phyloP scores from a whole-genome alignment of 768 basidiomycete species.

The Calocybe cyanea region DNA sequence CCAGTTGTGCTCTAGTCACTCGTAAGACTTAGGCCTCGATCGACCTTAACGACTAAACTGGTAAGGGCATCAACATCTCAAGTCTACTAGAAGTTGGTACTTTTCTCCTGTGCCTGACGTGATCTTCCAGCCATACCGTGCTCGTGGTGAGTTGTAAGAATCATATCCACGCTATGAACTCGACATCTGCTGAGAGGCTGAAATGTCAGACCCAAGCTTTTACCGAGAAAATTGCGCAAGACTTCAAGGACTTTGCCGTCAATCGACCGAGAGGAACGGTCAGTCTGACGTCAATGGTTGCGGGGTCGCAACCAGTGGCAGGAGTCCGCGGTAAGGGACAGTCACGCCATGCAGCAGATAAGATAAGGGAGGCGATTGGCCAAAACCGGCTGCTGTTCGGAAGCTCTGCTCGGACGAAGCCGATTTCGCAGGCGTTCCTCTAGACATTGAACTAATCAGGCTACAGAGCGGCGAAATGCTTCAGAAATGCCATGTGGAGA shows the following conservation, averaged over 20 bases:
- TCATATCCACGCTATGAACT: too few species aligned
- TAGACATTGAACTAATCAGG: neutral
- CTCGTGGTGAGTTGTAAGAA: constrained; percentile 3
- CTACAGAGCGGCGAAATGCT: neutral
- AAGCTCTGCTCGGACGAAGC: constrained; percentile 14
- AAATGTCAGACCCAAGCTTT: constrained; percentile 4
- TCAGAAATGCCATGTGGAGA: neutral
- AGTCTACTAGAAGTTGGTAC: constrained; percentile 7
- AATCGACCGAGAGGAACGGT: constrained; percentile 4
- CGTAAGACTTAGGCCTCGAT: neutral
- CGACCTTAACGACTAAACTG: neutral
- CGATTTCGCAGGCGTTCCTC: neutral
- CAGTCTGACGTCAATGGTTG: constrained; percentile 9
- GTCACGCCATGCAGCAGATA: too few species aligned
- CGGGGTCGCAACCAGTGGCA: neutral
- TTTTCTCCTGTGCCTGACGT: constrained; percentile 12
- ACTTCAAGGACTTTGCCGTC: neutral
- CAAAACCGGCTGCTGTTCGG: neutral
- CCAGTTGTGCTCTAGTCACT: too few species aligned
- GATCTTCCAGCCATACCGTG: constrained; percentile 1
- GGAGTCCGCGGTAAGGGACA: constrained; percentile 6
- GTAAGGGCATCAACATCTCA: neutral
- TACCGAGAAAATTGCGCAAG: constrained; percentile 12
- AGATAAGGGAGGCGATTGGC: constrained; percentile 7
- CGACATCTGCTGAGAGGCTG: too few species aligned